These are phyloP conservation scores for Herpetomonas samuelpessoai DNA, from an alignment of 208 protist species.

Conservation along the genomic window DNA sequence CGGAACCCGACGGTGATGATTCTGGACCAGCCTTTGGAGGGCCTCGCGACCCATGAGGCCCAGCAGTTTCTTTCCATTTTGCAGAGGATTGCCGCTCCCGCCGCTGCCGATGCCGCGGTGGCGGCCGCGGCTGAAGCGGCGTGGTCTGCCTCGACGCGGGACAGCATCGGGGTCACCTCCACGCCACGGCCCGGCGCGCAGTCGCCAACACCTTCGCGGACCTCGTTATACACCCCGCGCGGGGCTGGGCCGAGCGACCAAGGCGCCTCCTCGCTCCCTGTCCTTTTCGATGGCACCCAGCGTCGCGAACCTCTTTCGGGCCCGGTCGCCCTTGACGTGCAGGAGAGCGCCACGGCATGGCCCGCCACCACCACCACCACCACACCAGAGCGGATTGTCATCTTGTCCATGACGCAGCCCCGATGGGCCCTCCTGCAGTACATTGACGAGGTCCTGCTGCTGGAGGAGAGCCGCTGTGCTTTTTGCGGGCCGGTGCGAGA, in stretches of 20 bases:
- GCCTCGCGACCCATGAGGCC: conserved; percentile 59
- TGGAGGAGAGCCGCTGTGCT: conserved; percentile 37
- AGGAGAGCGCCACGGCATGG: background rate
- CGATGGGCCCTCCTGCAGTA: conserved; percentile 59
- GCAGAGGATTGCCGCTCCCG: conserved; percentile 31
- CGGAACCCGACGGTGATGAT: conserved; percentile 53
- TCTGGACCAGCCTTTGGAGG: conserved; percentile 43
- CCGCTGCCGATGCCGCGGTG: conserved; percentile 23
- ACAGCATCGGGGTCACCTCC: conserved; percentile 4
- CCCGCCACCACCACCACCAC: background rate
- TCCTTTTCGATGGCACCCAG: background rate
- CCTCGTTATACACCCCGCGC: background rate
- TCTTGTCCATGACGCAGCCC: conserved; percentile 53
- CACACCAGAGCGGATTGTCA: conserved; percentile 26
- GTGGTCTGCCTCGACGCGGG: conserved; percentile 19
- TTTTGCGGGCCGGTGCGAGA: conserved; percentile 39
- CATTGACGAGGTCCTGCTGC: conserved; percentile 59
- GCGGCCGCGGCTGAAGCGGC: conserved; percentile 16
- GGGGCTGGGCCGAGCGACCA: background rate
- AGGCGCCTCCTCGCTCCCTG: background rate
- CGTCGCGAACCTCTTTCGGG: too few relatives aligned
- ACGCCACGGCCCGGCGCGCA: background rate
- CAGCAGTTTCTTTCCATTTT: conserved; percentile 52
- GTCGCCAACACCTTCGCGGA: background rate
- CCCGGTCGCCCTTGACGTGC: background rate